Evolutionary conservation across 83 land plant genomes (phyloP), one percentile per base, ranked within the genome.

Genomic region (Picea mariana): DNA sequence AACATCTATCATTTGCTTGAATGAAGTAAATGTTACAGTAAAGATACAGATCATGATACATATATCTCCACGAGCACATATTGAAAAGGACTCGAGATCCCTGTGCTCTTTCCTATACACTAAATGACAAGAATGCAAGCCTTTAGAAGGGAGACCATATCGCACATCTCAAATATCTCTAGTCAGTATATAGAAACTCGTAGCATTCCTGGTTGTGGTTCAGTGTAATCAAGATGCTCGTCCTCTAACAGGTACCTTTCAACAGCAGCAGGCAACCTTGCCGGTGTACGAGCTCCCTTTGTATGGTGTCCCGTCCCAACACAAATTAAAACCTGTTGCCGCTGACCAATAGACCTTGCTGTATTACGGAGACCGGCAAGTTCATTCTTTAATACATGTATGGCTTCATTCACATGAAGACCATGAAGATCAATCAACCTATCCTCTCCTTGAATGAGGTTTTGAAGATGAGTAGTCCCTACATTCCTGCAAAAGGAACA

Each of bases 241-340:
- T 97, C 93, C 81, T 95, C 99, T 7, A 91, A 73, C 81, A 97
- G 83, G 85, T 89, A 92, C 60, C 84, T 84, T 82, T 95, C 92
- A 27, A 97, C 91, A 55, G 93, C 96, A 65, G 87, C 73, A 18
- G 99, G 99, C 16, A 97, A 86, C 69, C 98, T 87, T 0, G 93
- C 93, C 0, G 98, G 95, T 47, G 98, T 92, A 47, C 95, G 91
- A 16, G 95, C 78, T 9, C 98, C 99, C 83, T 89, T 89, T 11
- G 98, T 95, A 82, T 95, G 99, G 84, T 95, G 97, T 1, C 99
- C 98, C 31, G 98, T 97, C 12, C 99, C 99, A 27, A 97, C 98
- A 81, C 94, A 94, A 34, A 97, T 90, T 60, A 89, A 88, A 9
- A 93, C 95, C 31, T 89, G 91, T 77, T 91, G 85, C 26, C 98